A percentile compares a stretch with the other conserved stretches of the same genome.
Evolutionary conservation across 2,329 filamentous ascomycete genomes (phyloP).

Genomic region (Aschersonia sp.): DNA sequence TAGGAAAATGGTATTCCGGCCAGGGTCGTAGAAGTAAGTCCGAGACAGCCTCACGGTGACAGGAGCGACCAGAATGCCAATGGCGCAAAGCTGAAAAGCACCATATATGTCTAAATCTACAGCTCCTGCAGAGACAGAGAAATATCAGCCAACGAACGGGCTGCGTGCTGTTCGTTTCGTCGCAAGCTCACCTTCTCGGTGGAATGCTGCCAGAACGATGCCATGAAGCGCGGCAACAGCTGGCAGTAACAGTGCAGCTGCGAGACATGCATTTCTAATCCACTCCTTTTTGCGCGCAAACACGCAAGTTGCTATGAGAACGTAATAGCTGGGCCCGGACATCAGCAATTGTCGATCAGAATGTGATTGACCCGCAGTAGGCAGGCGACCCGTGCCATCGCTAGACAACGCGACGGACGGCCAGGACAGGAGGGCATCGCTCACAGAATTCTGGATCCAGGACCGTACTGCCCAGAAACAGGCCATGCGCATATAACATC

Average conservation of each 20-base stretch:
- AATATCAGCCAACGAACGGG: too few species aligned
- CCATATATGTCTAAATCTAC: slow-evolving; percentile 57
- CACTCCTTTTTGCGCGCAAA: slow-evolving; percentile 46
- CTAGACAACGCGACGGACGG: too few species aligned
- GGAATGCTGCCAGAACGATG: slow-evolving; percentile 43
- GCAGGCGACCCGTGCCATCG: too few species aligned
- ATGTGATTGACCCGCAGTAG: too few species aligned
- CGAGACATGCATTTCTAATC: slow-evolving; percentile 48
- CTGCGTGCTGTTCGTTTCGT: too few species aligned
- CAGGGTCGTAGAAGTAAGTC: slow-evolving; percentile 50
- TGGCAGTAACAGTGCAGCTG: slow-evolving; percentile 46
- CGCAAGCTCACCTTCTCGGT: slow-evolving; percentile 36
- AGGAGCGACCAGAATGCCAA: slow-evolving; percentile 50
- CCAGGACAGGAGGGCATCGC: not conserved
- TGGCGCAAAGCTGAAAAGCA: slow-evolving; percentile 51
- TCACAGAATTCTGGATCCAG: slow-evolving; percentile 35
- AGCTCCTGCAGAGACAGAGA: slow-evolving; percentile 26
- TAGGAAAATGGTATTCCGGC: slow-evolving; percentile 50
- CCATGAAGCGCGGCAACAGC: slow-evolving; percentile 49
- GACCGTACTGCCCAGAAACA: slow-evolving; percentile 40
- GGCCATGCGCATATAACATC: slow-evolving; percentile 42
- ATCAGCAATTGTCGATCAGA: too few species aligned
- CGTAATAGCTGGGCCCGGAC: slow-evolving; percentile 36
- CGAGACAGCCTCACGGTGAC: slow-evolving; percentile 44
- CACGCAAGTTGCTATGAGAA: slow-evolving; percentile 47